Evolutionary conservation across 2,329 filamentous ascomycete genomes (phyloP).

Genomic region (Escovopsis sp.): DNA sequence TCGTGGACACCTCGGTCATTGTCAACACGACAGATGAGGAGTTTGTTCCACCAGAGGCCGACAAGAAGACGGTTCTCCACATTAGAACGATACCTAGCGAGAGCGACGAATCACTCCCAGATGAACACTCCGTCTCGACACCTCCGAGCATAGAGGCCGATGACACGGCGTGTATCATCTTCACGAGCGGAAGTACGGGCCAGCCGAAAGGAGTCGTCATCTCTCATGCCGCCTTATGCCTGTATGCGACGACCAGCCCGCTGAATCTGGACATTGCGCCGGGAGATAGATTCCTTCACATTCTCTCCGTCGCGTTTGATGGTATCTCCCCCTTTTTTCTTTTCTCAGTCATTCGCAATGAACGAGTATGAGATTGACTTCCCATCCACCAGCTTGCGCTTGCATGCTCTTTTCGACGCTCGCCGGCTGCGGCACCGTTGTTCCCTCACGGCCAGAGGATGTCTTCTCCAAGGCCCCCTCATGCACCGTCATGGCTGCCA

Average conservation of each 20-base stretch:
- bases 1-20: constrained; percentile 1
- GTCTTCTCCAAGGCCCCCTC: constrained; percentile 3
- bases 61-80: background rate
- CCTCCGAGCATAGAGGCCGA: background rate
- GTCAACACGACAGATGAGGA: constrained; percentile 4
- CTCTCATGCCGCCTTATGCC: constrained; percentile 2
- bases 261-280: constrained; percentile 3
- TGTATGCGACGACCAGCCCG: constrained; percentile 2
- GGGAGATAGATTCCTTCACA: constrained; percentile 3
- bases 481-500: constrained; percentile 3
- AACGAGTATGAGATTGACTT: background rate
- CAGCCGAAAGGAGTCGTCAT: constrained; percentile 3
- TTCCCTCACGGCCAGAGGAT: constrained; percentile 2
- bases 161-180: constrained; percentile 3
- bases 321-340: background rate
- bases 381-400: constrained; percentile 1
- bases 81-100: background rate
- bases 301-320: constrained; percentile 4
- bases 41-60: background rate
- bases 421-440: constrained; percentile 1
- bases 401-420: constrained; percentile 5
- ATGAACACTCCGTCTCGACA: background rate
- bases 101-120: background rate
- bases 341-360: background rate
- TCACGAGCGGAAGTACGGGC: constrained; percentile 4